Evolutionary conservation across 2,329 filamentous ascomycete genomes (phyloP).

Genomic region (Tolypocladium ophioglossoides): DNA sequence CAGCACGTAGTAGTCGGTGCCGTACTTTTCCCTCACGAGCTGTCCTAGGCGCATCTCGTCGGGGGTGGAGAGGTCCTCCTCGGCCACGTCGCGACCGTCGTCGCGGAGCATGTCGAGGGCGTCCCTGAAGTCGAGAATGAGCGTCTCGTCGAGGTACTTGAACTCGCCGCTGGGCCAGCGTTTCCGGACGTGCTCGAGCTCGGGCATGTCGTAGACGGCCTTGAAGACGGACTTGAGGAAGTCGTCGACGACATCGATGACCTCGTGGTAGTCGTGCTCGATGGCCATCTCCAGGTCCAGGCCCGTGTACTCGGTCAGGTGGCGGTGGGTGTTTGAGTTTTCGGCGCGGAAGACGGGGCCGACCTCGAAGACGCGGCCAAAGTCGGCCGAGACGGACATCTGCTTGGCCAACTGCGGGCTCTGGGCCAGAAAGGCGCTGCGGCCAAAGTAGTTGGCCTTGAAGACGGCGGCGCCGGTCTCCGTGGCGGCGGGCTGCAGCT

Average conservation of each 20-base stretch:
- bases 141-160: conserved; percentile 77
- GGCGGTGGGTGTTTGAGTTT: conserved; percentile 90
- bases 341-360: conserved; percentile 75
- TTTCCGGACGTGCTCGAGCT: conserved; percentile 69
- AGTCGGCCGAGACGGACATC: conserved; percentile 83
- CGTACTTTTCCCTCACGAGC: conserved; percentile 75
- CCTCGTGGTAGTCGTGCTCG: conserved; percentile 81
- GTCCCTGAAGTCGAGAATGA: conserved; percentile 68
- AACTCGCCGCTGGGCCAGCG: conserved; percentile 83
- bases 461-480: conserved; percentile 90
- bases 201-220: conserved; percentile 37
- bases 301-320: conserved; percentile 90
- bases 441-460: conserved; percentile 82
- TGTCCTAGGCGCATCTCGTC: conserved; percentile 81
- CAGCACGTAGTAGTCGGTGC: conserved; percentile 86
- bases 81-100: conserved; percentile 67
- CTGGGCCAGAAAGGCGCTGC: conserved; percentile 79
- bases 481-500: conserved; percentile 80
- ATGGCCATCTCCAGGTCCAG: conserved; percentile 91
- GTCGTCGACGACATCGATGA: conserved; percentile 65
- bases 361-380: conserved; percentile 74
- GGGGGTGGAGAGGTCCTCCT: conserved; percentile 76
- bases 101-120: conserved; percentile 74
- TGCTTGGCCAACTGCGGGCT: conserved; percentile 90
- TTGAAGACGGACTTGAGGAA: conserved; percentile 65